Conservation (phyloP, 148 eudicot species). For the Beta vulgaris region DNA sequence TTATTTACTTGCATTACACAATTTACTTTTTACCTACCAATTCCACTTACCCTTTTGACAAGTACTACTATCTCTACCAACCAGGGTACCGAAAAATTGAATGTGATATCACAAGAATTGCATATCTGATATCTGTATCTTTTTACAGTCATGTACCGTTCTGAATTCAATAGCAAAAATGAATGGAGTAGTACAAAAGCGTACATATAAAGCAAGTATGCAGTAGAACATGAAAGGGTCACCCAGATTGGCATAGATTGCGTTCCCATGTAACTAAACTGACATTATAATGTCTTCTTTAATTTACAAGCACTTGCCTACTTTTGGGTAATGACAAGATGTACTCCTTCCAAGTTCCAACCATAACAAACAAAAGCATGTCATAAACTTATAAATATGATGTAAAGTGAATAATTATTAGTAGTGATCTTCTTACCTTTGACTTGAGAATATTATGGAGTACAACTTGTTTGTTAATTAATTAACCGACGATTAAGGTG, state of each 20-base stretch:
- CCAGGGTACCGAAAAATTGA: constrained; percentile 3
- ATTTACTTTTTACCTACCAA: neutral
- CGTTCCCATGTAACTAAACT: neutral
- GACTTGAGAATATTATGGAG: neutral
- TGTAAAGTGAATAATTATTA: neutral
- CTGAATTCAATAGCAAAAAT: neutral
- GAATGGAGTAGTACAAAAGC: constrained; percentile 13
- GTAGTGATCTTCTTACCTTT: neutral
- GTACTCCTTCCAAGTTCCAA: neutral
- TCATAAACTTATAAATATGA: neutral
- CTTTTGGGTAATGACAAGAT: neutral
- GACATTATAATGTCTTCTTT: neutral
- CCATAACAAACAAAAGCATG: neutral
- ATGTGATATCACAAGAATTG: constrained; percentile 22
- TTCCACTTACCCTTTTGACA: neutral
- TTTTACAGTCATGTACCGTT: neutral
- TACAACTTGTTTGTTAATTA: neutral
- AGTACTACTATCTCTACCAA: neutral
- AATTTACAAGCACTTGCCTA: neutral
- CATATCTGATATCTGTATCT: neutral
- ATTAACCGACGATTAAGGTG: neutral
- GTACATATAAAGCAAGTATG: constrained; percentile 8
- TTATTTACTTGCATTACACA: too few species aligned
- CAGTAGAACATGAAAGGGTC: neutral
- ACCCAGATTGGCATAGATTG: neutral